Conservation (phyloP, 768 basidiomycete species). For the Rhodotorula toruloides region DNA sequence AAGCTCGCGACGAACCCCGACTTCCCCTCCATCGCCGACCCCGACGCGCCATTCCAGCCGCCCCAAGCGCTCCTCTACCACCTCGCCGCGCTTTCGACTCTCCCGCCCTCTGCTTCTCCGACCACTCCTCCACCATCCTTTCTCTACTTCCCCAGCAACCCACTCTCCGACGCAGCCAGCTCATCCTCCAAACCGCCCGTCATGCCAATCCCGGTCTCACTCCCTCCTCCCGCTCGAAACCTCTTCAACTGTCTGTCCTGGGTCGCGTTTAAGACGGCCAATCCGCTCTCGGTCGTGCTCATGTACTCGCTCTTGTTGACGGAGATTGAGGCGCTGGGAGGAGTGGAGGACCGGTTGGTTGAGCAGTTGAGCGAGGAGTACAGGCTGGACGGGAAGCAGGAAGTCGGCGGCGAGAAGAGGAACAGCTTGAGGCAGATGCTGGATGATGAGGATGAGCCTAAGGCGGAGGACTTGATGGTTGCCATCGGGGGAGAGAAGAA, state of each 20-base stretch:
- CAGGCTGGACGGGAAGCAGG: conserved; percentile 1
- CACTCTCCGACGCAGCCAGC: background rate
- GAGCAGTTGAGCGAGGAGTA: conserved; percentile 31
- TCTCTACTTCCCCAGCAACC: conserved; percentile 21
- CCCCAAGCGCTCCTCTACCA: conserved; percentile 19
- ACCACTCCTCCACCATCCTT: background rate
- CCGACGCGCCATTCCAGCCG: background rate
- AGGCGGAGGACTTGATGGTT: conserved; percentile 14
- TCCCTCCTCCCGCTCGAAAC: conserved; percentile 6
- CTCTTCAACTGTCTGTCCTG: conserved; percentile 20
- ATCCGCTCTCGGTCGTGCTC: conserved; percentile 19
- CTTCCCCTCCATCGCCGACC: background rate
- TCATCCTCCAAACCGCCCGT: background rate
- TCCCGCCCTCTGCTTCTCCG: conserved; percentile 6
- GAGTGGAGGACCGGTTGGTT: conserved; percentile 6
- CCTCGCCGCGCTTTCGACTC: conserved; percentile 22
- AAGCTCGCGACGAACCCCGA: background rate
- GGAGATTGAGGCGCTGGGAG: conserved; percentile 16
- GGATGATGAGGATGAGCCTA: conserved; percentile 24
- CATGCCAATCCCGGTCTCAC: conserved; percentile 19
- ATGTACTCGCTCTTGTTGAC: conserved; percentile 30
- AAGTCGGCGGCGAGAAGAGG: background rate
- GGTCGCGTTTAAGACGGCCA: background rate
- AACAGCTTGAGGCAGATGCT: conserved; percentile 2
- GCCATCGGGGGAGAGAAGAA: conserved; percentile 32